Evolutionary conservation across 495 filamentous ascomycete species (phyloP), one percentile per base, ranked within the genome.

Genomic region (Sabuloglossum arenarium): DNA sequence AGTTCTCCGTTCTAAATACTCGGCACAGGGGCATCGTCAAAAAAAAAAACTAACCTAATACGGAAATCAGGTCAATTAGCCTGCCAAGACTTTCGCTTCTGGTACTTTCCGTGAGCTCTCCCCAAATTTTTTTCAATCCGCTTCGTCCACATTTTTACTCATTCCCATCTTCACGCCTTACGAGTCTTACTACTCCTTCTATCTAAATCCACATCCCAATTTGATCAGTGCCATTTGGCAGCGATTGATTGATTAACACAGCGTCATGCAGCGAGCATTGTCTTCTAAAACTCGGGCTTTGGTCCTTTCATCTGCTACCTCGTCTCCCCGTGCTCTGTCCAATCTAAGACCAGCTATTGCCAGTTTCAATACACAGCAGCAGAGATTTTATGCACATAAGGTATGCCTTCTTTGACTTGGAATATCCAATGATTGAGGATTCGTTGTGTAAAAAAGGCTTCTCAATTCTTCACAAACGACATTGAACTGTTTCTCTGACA

Each of bases 351-450:
- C 62, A 56, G 61, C 45, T 56, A 56, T 66, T 23, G 34, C 78
- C 61, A 74, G 74, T 59, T 67, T 81, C 60, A 80, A 72, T 69
- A 65, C 84, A 56, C 87, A 90, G 69, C 88, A 94, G 71, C 79
- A 89, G 69, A 77, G 88, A 62, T 95, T 88, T 21, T 43, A 43
- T 67, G 85, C 87, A 56, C 88, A 95, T 78, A 95, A 95, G 86
- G 87, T 90, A 73, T 59, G 79, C 64, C 21, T 14, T 14, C 6
- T 9, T 11, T 6, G 39, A 6, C 12, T 34, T 47, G 45, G n/a
- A n/a, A n/a, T n/a, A n/a, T n/a, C n/a, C n/a, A n/a, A n/a, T n/a
- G n/a, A n/a, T n/a, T n/a, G n/a, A n/a, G n/a, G n/a, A n/a, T n/a
- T n/a, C n/a, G n/a, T n/a, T n/a, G 21, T 56, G 19, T 46, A n/a